These are phyloP conservation scores for Diaporthe ampelina DNA, from an alignment of 2,329 filamentous ascomycete species.

Conservation along the genomic window DNA sequence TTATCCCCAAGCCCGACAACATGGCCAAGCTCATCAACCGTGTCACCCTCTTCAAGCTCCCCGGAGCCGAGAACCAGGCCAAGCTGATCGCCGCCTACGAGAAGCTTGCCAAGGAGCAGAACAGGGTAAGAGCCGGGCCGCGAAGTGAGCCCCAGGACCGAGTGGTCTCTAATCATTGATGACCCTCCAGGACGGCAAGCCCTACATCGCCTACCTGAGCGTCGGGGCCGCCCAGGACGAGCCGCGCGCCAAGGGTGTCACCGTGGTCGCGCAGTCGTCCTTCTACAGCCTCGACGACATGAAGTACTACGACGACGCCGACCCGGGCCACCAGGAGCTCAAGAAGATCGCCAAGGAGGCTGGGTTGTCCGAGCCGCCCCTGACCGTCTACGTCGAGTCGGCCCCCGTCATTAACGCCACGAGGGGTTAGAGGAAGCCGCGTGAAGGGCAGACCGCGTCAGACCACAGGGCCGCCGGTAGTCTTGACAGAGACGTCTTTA, in stretches of 20 bases:
- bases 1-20: not conserved
- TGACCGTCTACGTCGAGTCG: conserved; percentile 58
- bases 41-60: conserved; percentile 68
- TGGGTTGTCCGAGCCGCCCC: conserved; percentile 50
- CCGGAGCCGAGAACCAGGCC: conserved; percentile 58
- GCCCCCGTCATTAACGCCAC: conserved; percentile 31
- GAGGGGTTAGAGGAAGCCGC: conserved; percentile 3
- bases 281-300: conserved; percentile 77
- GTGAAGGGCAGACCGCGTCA: not conserved
- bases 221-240: conserved; percentile 68
- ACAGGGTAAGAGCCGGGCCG: conserved; percentile 54
- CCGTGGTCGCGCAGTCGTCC: conserved; percentile 72
- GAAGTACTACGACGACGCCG: conserved; percentile 75
- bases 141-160: not conserved
- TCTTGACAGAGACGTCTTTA: not conserved
- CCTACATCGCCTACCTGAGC: conserved; percentile 73
- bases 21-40: conserved; percentile 63
- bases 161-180: not conserved
- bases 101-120: conserved; percentile 54
- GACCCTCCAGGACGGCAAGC: conserved; percentile 72
- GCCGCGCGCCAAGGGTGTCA: conserved; percentile 75
- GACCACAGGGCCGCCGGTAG: not conserved
- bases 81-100: conserved; percentile 61
- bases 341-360: conserved; percentile 54
- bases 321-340: conserved; percentile 58